These are phyloP conservation scores for Fusarium clavum DNA, from an alignment of 2,329 filamentous ascomycete genomes.

Conservation along the genomic window DNA sequence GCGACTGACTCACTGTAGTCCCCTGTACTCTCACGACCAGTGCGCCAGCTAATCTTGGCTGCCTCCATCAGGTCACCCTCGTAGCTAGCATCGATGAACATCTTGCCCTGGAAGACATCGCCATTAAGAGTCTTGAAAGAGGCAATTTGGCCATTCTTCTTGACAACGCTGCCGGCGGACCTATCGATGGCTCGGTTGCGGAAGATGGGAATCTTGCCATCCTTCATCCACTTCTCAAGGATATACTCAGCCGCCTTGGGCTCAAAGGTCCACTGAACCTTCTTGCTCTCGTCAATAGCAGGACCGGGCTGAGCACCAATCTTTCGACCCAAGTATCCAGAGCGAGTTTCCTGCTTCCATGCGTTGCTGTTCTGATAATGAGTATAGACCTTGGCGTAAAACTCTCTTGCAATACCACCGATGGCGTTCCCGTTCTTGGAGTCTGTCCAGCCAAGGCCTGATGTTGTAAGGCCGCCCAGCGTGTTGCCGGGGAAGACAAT, in stretches of 20 bases:
- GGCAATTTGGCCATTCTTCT: conserved; percentile 24
- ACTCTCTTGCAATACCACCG: conserved; percentile 38
- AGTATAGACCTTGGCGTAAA: conserved; percentile 29
- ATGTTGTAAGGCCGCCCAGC: conserved; percentile 35
- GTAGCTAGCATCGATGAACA: conserved; percentile 40
- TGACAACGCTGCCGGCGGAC: conserved; percentile 18
- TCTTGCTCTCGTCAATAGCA: conserved; percentile 31
- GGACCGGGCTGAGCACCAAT: conserved; percentile 37
- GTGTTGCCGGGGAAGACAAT: conserved; percentile 35
- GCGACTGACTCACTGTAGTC: conserved; percentile 31
- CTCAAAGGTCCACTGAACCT: conserved; percentile 42
- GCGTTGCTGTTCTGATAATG: conserved; percentile 23
- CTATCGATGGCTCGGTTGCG: conserved; percentile 33
- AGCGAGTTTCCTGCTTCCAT: conserved; percentile 35
- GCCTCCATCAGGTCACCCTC: conserved; percentile 41
- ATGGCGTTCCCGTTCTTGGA: conserved; percentile 37
- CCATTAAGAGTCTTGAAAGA: conserved; percentile 32
- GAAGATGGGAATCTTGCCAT: conserved; percentile 32
- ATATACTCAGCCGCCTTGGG: conserved; percentile 36
- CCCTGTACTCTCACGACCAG: conserved; percentile 24
- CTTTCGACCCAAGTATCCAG: conserved; percentile 20
- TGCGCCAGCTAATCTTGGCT: conserved; percentile 30
- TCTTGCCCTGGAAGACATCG: conserved; percentile 27
- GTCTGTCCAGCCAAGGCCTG: conserved; percentile 39
- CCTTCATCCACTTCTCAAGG: conserved; percentile 37